Conservation (phyloP, 495 filamentous ascomycete genomes). For the Daldinia caldariorum region DNA sequence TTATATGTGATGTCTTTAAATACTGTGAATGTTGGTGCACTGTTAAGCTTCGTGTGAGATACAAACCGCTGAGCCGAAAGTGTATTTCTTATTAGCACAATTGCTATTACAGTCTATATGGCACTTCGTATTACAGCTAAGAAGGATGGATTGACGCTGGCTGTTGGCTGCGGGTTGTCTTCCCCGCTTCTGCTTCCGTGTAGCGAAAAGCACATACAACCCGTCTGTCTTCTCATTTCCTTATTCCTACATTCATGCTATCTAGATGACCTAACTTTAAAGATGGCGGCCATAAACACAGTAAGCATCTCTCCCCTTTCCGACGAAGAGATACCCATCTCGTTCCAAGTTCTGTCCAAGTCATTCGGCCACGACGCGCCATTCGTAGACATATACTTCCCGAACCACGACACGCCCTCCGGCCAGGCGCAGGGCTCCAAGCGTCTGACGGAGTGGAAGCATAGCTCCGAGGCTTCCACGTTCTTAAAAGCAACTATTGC, state of each 20-base stretch:
- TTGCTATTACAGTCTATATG: too few relatives aligned
- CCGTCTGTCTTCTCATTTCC: neutral
- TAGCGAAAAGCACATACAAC: neutral
- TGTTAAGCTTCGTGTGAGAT: too few relatives aligned
- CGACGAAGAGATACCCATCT: conserved; percentile 38
- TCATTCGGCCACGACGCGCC: conserved; percentile 41
- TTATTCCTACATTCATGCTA: neutral
- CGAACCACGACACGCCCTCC: conserved; percentile 29
- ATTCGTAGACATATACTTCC: conserved; percentile 42
- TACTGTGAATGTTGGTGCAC: too few relatives aligned
- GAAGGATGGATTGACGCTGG: neutral
- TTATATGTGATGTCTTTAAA: too few relatives aligned
- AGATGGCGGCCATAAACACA: neutral
- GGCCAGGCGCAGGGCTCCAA: conserved; percentile 35
- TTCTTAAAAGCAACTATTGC: conserved; percentile 36
- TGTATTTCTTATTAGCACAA: too few relatives aligned
- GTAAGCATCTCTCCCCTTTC: conserved; percentile 9
- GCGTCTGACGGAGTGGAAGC: conserved; percentile 38
- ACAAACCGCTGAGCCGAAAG: too few relatives aligned
- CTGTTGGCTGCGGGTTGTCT: neutral
- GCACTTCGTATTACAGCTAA: neutral
- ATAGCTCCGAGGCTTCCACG: neutral
- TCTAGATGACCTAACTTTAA: neutral
- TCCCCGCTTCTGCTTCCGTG: neutral
- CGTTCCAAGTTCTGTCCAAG: conserved; percentile 41